Base-by-base conservation (phyloP, 108 stramenopile genomes). In the Fragilaria radians region DNA sequence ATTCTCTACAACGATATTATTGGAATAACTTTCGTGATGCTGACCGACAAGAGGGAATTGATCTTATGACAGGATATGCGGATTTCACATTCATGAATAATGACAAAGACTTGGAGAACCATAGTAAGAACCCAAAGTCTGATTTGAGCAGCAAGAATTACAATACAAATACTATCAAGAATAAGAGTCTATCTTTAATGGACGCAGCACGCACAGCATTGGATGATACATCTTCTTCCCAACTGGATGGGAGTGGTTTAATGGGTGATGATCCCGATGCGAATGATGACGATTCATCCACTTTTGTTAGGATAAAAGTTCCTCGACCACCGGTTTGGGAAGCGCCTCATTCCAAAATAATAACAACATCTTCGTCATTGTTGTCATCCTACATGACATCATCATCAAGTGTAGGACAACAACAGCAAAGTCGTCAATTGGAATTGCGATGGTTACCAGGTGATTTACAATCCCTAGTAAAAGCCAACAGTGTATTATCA, bases 11-110 rank as follows among this genome's bases (percentile, higher is more conserved):
- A 51, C 88, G 98, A 23, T 97, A 96, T 54, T 96, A 96, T 63
- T 65, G 95, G 5, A 96, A 96, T 71, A 97, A 97, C 74, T 96
- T 98, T 72, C 64, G 79, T 21, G 97, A 98, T 69, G 86, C 84
- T 32, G 83, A 84, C 65, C 88, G 94, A 24, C 98, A 98, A 74
- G 98, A 98, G 56, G 95, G 94, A 5, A 90, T 95, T 54, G 94
- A 98, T 73, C 65, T 97, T n/a, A 46, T 98, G 52, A 73, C 89
- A 25, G 95, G 95, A 21, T 61, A 75, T 62, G 57, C 72, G 28
- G 48, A 56, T 3, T 85, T 87, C 63, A 62, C 72, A 29, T 57
- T 50, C 27, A 28, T 59, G 3, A 78, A 60, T 74, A n/a, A 59
- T 26, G n/a, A n/a, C n/a, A n/a, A n/a, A n/a, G n/a, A n/a, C n/a